phyloP scores from a whole-genome alignment of 306 rosid genomes.

The Citrullus mucosospermus region DNA sequence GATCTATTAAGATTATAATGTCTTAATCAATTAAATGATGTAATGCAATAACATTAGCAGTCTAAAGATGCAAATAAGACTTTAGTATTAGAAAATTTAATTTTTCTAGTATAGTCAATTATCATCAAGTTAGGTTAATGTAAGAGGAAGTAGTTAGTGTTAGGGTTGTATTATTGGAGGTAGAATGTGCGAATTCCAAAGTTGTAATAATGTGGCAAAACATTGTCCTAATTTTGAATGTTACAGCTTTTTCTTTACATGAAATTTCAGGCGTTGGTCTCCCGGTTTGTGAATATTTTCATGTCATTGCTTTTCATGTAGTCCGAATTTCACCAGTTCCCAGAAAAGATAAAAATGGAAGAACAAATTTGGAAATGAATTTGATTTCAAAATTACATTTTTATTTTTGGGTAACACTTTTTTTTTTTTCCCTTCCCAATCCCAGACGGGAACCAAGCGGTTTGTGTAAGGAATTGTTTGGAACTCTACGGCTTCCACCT shows the following conservation, averaged over 20 bases:
- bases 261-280: not conserved
- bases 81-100: no score
- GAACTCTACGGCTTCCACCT: conserved; percentile 24
- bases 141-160: no score
- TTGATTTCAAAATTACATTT: not conserved
- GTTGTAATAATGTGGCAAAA: not conserved
- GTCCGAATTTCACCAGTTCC: not conserved
- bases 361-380: not conserved
- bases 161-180: no score
- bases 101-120: no score
- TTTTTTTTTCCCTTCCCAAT: not conserved
- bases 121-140: no score
- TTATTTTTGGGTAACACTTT: not conserved
- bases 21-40: no score
- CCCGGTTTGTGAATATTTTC: not conserved
- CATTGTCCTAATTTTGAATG: not conserved
- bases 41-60: no score
- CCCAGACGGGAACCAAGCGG: conserved; percentile 31
- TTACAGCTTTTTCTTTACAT: not conserved
- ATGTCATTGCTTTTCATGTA: not conserved
- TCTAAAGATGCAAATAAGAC: no score
- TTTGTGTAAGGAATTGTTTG: conserved; percentile 23
- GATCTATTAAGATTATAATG: no score
- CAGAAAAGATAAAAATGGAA: not conserved
- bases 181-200: not conserved